Evolutionary conservation across 2,329 filamentous ascomycete genomes (phyloP).

Genomic region (Apiospora arundinis): DNA sequence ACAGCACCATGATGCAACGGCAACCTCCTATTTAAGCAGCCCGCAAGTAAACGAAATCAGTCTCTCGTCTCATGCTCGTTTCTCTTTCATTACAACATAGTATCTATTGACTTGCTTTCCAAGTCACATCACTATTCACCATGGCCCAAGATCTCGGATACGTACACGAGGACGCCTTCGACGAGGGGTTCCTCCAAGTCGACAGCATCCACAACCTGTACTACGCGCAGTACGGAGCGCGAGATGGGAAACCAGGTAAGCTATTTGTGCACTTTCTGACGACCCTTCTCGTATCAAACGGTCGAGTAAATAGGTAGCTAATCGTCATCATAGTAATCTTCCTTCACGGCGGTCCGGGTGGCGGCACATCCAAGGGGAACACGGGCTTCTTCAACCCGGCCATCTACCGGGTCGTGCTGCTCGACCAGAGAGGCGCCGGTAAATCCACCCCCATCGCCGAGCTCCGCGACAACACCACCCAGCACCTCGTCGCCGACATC

Average conservation of each 20-base stretch:
- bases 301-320: background rate
- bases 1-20: background rate
- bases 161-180: constrained; percentile 42
- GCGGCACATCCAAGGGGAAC: constrained; percentile 38
- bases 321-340: constrained; percentile 28
- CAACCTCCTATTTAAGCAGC: background rate
- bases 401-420: constrained; percentile 49
- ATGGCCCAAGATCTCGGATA: constrained; percentile 28
- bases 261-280: background rate
- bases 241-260: constrained; percentile 45
- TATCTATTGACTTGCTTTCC: background rate
- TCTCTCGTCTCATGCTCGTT: background rate
- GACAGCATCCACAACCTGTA: constrained; percentile 43
- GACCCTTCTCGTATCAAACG: background rate
- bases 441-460: constrained; percentile 46
- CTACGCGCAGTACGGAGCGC: constrained; percentile 47
- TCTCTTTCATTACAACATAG: background rate
- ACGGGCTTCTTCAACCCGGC: constrained; percentile 48
- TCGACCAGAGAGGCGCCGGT: constrained; percentile 53
- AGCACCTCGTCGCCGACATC: constrained; percentile 48
- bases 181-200: constrained; percentile 39
- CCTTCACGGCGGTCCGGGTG: constrained; percentile 48
- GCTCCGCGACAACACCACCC: constrained; percentile 50
- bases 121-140: background rate
- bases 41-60: background rate